These are phyloP conservation scores for Pholiota microspora DNA, from an alignment of 768 basidiomycete genomes.

Conservation along the genomic window DNA sequence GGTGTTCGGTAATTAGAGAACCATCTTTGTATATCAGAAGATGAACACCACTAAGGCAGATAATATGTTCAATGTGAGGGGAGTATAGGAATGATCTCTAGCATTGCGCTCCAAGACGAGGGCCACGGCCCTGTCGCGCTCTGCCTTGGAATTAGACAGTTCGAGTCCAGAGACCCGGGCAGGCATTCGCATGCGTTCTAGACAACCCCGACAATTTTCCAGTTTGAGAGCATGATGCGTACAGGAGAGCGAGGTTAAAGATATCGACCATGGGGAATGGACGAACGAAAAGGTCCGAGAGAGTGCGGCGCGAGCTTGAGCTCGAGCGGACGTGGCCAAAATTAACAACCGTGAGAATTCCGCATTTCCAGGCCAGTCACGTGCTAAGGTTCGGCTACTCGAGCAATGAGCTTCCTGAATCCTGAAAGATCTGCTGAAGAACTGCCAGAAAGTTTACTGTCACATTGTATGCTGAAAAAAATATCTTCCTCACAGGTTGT, in stretches of 20 bases:
- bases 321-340: neutral
- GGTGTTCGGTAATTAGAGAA: neutral
- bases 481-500: no score
- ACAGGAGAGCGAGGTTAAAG: neutral
- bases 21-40: neutral
- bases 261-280: neutral
- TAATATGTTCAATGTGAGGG: neutral
- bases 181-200: neutral
- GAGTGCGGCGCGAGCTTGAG: no score
- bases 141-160: neutral
- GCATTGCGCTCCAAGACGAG: neutral
- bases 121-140: neutral
- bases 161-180: neutral
- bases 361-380: neutral
- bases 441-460: no score
- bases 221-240: neutral
- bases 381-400: neutral
- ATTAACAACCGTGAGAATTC: neutral
- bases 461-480: no score
- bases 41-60: neutral
- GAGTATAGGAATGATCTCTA: neutral
- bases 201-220: neutral
- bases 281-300: neutral
- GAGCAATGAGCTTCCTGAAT: no score
- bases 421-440: no score